phyloP scores from a whole-genome alignment of 805 yeast species.

The Lachancea dasiensis region DNA sequence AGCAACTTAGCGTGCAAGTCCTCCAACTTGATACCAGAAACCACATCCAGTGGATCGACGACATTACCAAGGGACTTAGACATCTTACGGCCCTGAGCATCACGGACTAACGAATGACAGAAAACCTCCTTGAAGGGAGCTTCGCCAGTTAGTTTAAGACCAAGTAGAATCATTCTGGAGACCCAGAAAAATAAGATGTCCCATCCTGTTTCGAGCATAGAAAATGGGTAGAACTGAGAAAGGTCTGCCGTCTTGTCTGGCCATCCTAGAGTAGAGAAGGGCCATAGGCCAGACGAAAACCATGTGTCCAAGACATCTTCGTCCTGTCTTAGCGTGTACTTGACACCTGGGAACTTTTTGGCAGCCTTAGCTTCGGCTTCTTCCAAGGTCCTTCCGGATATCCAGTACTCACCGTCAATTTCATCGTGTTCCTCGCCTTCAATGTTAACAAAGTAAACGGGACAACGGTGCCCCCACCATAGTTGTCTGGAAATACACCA shows the following conservation, averaged over 20 bases:
- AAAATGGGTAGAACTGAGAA: conserved; percentile 78
- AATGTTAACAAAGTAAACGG: conserved; percentile 80
- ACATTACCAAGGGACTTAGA: conserved; percentile 97
- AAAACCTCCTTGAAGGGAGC: conserved; percentile 94
- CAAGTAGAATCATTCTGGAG: conserved; percentile 88
- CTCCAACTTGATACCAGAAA: conserved; percentile 76
- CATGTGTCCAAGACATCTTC: conserved; percentile 98
- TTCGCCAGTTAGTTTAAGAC: conserved; percentile 82
- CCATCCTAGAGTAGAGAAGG: conserved; percentile 95
- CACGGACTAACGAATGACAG: conserved; percentile 97
- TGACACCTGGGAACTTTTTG: conserved; percentile 60
- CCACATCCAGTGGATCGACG: conserved; percentile 92
- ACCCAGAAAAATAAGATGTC: conserved; percentile 99
- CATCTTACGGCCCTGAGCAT: conserved; percentile 99
- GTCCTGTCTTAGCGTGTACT: conserved; percentile 81
- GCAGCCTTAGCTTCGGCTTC: conserved; percentile 85
- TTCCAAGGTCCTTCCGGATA: conserved; percentile 75
- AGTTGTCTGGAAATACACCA: conserved; percentile 97
- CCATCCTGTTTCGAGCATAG: conserved; percentile 98
- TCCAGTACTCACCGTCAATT: conserved; percentile 72
- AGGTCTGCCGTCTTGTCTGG: conserved; percentile 74
- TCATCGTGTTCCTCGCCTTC: conserved; percentile 64
- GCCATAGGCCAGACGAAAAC: conserved; percentile 99
- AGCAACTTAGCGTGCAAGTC: conserved; percentile 70
- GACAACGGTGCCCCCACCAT: conserved; percentile 99